Evolutionary conservation across 2,329 filamentous ascomycete species (phyloP).

Genomic region (Trichoderma pleuroti): DNA sequence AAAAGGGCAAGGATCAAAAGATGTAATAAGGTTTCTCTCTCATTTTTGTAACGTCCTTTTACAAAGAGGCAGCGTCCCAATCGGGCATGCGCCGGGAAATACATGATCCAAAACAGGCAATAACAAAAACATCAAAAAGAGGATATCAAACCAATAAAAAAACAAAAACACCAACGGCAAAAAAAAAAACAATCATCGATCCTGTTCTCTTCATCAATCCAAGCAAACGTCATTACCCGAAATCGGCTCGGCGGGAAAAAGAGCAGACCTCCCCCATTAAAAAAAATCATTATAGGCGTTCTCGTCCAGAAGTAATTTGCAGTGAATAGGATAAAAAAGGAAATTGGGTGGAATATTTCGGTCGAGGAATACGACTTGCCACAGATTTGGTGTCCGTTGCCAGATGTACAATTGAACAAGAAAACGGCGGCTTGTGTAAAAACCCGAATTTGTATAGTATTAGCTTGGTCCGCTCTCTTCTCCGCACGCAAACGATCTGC

Average conservation of each 20-base stretch:
- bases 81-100: background rate
- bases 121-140: background rate
- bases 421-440: slow-evolving; percentile 23
- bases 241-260: slow-evolving; percentile 11
- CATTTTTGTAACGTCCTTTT: background rate
- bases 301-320: slow-evolving; percentile 11
- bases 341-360: slow-evolving; percentile 7
- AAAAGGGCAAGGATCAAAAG: background rate
- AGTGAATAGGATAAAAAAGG: background rate
- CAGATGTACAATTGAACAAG: slow-evolving; percentile 1
- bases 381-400: background rate
- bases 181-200: slow-evolving; percentile 1
- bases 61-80: background rate
- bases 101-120: background rate
- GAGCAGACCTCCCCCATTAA: slow-evolving; percentile 18
- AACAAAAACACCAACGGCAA: background rate
- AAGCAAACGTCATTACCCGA: slow-evolving; percentile 17
- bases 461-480: slow-evolving; percentile 30
- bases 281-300: slow-evolving; percentile 19
- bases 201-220: slow-evolving; percentile 17
- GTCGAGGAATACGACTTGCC: background rate
- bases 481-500: slow-evolving; percentile 19
- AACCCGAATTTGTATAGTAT: slow-evolving; percentile 31
- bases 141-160: slow-evolving; percentile 9
- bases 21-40: background rate